Base-by-base conservation (phyloP, 495 filamentous ascomycete species). In the Sordaria brevicollis region DNA sequence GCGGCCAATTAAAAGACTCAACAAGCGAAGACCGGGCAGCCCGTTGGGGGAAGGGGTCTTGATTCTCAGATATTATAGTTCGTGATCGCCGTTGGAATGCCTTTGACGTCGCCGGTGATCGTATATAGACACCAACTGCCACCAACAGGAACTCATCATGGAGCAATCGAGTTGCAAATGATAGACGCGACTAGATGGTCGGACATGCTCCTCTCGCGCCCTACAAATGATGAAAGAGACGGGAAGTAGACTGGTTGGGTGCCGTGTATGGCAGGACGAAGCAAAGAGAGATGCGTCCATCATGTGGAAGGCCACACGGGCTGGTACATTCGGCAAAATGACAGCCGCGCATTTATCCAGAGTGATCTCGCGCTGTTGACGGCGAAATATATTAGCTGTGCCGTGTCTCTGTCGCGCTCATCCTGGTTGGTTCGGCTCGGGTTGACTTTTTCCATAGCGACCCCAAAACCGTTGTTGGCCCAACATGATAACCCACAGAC, bases 351-450 rank as follows among this genome's bases (percentile, higher is more conserved):
- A 72, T 79, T 79, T 79, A 79, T 73, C 78, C 78, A 79, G 72
- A 79, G 76, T 78, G 76, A 29, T 67, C 67, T 68, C 75, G 35
- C 67, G 49, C 62, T 69, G 69, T 76, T 54, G 72, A 67, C 74
- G 74, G 71, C 71, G 72, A 74, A 70, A 74, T 79, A 79, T 71
- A 79, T 78, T 79, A 68, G 65, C 67, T 74, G 69, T 76, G 73
- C 76, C 76, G 76, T 78, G 74, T 76, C 71, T 73, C 43, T 54
- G 25, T 62, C 3, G 49, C 25, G 5, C 11, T 7, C 25, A 33
- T 31, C 25, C 21, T 62, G 25, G 49, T 31, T 31, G 25, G 49
- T 62, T 13, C 49, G 49, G 49, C 21, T 31, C 25, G 49, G 25
- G 2, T 57, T 57, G 21, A 57, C 11, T 57, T 57, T 13, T 15